Base-by-base conservation (phyloP, 768 basidiomycete genomes). In the Podaxis sp. region DNA sequence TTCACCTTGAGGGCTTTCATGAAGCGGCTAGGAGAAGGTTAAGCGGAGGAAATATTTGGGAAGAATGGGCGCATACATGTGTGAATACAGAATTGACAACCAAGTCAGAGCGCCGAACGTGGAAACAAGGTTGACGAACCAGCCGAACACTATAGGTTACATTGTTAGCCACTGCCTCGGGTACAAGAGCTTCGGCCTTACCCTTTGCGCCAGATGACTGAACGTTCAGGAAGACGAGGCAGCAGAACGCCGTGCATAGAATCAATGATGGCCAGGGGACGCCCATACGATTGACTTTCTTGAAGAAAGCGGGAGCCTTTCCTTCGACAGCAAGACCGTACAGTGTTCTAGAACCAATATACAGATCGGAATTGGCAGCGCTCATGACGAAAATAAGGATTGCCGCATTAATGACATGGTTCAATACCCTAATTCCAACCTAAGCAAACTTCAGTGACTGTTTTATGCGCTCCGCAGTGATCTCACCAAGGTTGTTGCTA, bases 311-410 rank as follows among this genome's bases (percentile, higher is more conserved):
- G 29, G 80, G 80, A 5, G 80, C 81, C 65, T 83, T 82, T 12
- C 81, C 79, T 71, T 83, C 82, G 24, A 79, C 62, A 6, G 81
- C 81, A 12, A 83, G 69, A 17, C 79, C 82, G 64, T 83, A 79
- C 12, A 83, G 66, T 0, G 82, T 82, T 24, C 82, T 73, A 12
- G 79, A 80, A 29, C 78, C 80, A 55, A 80, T 81, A 64, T 82
- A 87, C 52, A 88, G 73, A 71, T 89, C 89, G 15, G 83, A 84
- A 70, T 88, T 88, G 19, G 86, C 81, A 2, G 82, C 81, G 66
- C 83, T 83, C 71, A 85, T 76, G n/a, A 87, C 84, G 70, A 88
- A 89, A 65, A 89, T 73, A 25, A 89, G 76, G 65, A 88, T 84
- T 3, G 79, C 81, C 13, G 78, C 82, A 64, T 89, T 88, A 68